phyloP scores from a whole-genome alignment of 306 rosid species.

The Oemleria cerasiformis region DNA sequence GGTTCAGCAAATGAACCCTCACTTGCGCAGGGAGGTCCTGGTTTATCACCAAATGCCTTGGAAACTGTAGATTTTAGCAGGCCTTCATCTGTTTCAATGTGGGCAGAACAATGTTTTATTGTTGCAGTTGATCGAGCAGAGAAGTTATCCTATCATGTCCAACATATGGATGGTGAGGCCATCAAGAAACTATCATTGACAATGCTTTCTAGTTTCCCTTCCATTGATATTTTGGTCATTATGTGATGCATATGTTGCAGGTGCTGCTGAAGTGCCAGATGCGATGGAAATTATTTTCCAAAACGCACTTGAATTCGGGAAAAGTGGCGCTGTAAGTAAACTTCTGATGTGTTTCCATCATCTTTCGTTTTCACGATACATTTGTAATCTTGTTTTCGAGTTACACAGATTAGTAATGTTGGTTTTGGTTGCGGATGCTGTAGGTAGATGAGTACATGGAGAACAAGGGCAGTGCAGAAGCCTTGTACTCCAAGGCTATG shows the following conservation, averaged over 20 bases:
- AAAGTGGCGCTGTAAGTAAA: constrained; percentile 67
- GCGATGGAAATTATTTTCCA: constrained; percentile 71
- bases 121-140: constrained; percentile 70
- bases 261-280: constrained; percentile 70
- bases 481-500: constrained; percentile 72
- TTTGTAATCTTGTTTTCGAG: not conserved
- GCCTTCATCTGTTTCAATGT: constrained; percentile 54
- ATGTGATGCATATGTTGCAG: constrained; percentile 24
- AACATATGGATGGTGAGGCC: constrained; percentile 62
- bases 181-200: not conserved
- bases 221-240: constrained; percentile 1
- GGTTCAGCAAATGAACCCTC: constrained; percentile 38
- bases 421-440: no score
- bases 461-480: constrained; percentile 53
- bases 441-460: constrained; percentile 73
- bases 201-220: constrained; percentile 6
- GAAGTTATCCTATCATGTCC: constrained; percentile 51
- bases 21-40: constrained; percentile 21
- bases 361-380: not conserved
- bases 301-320: constrained; percentile 52
- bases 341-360: not conserved
- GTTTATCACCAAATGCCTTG: constrained; percentile 31
- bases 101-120: constrained; percentile 69
- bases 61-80: constrained; percentile 48
- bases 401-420: not conserved